These are phyloP conservation scores for Fraxinus anomala DNA, from an alignment of 257 asterid species.

Conservation along the genomic window DNA sequence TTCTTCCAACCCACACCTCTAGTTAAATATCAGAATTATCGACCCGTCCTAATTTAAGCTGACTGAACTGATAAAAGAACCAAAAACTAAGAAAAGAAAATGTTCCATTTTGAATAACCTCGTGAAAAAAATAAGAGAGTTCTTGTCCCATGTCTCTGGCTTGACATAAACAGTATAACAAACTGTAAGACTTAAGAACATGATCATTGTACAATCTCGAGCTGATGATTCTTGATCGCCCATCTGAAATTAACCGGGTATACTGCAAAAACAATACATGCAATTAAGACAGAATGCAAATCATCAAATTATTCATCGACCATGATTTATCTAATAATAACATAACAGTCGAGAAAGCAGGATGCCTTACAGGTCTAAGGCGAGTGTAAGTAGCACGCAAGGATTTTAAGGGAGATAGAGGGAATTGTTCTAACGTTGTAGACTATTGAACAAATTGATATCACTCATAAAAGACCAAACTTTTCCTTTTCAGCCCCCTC, in stretches of 20 bases:
- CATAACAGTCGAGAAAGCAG: background rate
- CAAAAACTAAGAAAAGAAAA: slow-evolving; percentile 34
- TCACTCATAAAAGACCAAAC: background rate
- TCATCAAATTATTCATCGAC: background rate
- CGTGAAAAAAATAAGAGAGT: slow-evolving; percentile 3
- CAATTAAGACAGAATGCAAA: background rate
- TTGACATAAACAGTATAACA: slow-evolving; percentile 40
- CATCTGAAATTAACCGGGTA: slow-evolving; percentile 23
- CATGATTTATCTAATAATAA: background rate
- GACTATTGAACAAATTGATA: background rate
- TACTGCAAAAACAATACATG: slow-evolving; percentile 29
- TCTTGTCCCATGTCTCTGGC: slow-evolving; percentile 39
- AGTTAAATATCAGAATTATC: slow-evolving; percentile 23
- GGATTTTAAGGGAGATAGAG: background rate
- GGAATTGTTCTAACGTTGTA: background rate
- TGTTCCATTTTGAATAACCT: slow-evolving; percentile 27
- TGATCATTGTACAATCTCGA: slow-evolving; percentile 29
- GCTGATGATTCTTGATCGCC: slow-evolving; percentile 29
- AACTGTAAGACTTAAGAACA: slow-evolving; percentile 28
- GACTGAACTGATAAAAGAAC: slow-evolving; percentile 31
- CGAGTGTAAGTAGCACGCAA: too few relatives aligned
- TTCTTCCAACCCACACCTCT: slow-evolving; percentile 14
- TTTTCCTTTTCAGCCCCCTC: background rate
- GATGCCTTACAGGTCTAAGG: background rate
- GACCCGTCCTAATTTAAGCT: slow-evolving; percentile 23